Conservation (phyloP, 2,329 filamentous ascomycete species). For the Sporothrix globosa region DNA sequence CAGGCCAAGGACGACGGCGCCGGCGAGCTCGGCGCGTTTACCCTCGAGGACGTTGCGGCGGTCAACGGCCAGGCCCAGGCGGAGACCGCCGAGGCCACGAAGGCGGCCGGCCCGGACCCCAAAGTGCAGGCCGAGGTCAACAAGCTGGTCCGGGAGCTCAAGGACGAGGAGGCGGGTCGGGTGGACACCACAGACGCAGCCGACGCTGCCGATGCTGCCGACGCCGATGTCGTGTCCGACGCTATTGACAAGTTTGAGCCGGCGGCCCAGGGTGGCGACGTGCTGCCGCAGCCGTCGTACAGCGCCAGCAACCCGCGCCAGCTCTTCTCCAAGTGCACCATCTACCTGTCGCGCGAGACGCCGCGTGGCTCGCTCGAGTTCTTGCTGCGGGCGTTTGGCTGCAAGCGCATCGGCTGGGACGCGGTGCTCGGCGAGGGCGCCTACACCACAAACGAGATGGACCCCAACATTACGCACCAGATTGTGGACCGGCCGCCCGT, state of each 20-base stretch:
- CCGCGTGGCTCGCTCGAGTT: constrained; percentile 91
- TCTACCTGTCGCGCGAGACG: constrained; percentile 92
- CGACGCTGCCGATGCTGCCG: constrained; percentile 46
- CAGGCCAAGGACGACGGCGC: constrained; percentile 82
- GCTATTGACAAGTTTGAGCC: constrained; percentile 91
- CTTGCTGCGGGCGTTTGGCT: constrained; percentile 89
- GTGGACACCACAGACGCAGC: constrained; percentile 50
- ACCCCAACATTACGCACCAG: constrained; percentile 91
- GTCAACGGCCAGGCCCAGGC: constrained; percentile 60
- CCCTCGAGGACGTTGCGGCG: constrained; percentile 74
- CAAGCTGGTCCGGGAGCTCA: constrained; percentile 70
- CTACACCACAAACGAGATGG: constrained; percentile 85
- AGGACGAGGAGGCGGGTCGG: constrained; percentile 46
- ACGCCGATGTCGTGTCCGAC: constrained; percentile 56
- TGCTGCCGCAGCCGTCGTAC: constrained; percentile 75
- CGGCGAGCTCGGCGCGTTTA: constrained; percentile 88
- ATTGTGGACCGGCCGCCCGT: constrained; percentile 88
- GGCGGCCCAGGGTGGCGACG: constrained; percentile 79
- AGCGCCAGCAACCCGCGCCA: constrained; percentile 67
- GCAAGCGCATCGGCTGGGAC: constrained; percentile 95
- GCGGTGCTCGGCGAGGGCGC: constrained; percentile 85
- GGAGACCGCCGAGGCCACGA: constrained; percentile 45
- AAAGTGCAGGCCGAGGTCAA: constrained; percentile 68
- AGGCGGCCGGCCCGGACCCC: constrained; percentile 55
- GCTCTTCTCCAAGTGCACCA: constrained; percentile 86